Evolutionary conservation across 306 rosid genomes (phyloP).

Genomic region (Cicer bijugum): DNA sequence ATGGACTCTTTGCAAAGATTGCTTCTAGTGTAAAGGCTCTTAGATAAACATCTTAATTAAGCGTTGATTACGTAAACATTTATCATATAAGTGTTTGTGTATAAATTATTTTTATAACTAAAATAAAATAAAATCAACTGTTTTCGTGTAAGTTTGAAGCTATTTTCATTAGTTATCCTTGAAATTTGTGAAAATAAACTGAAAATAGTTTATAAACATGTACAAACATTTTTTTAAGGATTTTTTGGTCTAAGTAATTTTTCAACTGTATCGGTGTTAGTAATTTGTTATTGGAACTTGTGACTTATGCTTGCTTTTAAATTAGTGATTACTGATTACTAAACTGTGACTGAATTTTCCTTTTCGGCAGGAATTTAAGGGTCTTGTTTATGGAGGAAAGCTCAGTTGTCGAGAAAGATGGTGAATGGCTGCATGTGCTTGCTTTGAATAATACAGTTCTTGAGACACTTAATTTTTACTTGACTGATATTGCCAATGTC

Average conservation of each 20-base stretch:
- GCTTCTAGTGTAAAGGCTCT: not conserved
- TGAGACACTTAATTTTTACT: conserved; percentile 81
- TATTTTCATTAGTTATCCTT: not conserved
- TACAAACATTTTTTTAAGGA: no score
- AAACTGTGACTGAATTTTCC: conserved; percentile 7
- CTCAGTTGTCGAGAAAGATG: conserved; percentile 64
- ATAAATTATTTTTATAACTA: not conserved
- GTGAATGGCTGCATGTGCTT: conserved; percentile 87
- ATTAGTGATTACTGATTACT: not conserved
- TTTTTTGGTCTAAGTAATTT: no score
- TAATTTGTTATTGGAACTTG: conserved; percentile 31
- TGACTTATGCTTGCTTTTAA: conserved; percentile 17
- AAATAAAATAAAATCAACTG: not conserved
- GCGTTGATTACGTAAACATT: no score
- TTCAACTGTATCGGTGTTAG: not conserved
- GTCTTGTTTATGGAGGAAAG: conserved; percentile 88
- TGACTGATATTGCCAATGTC: conserved; percentile 69
- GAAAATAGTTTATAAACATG: not conserved
- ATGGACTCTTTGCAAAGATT: conserved; percentile 10
- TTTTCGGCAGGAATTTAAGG: conserved; percentile 68
- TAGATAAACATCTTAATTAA: not conserved
- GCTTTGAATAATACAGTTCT: conserved; percentile 82
- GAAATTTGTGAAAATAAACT: not conserved
- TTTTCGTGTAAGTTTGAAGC: no score
- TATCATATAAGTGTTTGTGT: not conserved